phyloP scores from a whole-genome alignment of 139 green algal genomes.

The Coelastrella sp. region DNA sequence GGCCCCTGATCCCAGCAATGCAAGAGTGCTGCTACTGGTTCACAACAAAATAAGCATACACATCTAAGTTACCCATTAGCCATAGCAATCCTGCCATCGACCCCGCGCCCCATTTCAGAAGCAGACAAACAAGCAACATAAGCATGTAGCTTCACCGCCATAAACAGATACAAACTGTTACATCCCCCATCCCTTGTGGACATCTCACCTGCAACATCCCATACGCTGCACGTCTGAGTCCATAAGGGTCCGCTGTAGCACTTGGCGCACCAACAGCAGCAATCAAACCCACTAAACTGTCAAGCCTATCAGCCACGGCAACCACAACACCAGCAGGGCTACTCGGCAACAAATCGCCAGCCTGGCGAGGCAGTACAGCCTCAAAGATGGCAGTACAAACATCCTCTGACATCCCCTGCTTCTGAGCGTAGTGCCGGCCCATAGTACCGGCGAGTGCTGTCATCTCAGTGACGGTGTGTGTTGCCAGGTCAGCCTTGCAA shows the following conservation, averaged over 20 bases:
- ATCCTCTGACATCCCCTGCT: conserved; percentile 64
- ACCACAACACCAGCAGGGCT: conserved; percentile 75
- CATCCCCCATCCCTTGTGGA: background rate
- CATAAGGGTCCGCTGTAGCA: conserved; percentile 93
- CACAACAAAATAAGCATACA: background rate
- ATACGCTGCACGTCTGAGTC: conserved; percentile 91
- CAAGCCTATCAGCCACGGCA: conserved; percentile 81
- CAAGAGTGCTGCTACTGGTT: background rate
- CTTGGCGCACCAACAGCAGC: conserved; percentile 88
- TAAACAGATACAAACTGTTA: background rate
- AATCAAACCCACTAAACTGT: conserved; percentile 96
- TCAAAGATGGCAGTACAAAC: conserved; percentile 91
- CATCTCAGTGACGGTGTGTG: conserved; percentile 95
- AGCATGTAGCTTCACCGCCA: background rate
- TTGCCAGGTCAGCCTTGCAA: conserved; percentile 92
- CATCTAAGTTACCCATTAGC: too few relatives aligned
- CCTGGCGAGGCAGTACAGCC: conserved; percentile 83
- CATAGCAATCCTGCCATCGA: too few relatives aligned
- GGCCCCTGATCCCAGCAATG: background rate
- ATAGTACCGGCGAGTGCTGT: conserved; percentile 96
- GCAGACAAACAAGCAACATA: too few relatives aligned
- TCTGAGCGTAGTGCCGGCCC: conserved; percentile 87
- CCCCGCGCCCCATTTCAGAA: too few relatives aligned
- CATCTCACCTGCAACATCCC: conserved; percentile 80
- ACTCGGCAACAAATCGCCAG: conserved; percentile 82